These are phyloP conservation scores for Clarireedia monteithiana DNA, from an alignment of 2,329 filamentous ascomycete genomes.

Conservation along the genomic window DNA sequence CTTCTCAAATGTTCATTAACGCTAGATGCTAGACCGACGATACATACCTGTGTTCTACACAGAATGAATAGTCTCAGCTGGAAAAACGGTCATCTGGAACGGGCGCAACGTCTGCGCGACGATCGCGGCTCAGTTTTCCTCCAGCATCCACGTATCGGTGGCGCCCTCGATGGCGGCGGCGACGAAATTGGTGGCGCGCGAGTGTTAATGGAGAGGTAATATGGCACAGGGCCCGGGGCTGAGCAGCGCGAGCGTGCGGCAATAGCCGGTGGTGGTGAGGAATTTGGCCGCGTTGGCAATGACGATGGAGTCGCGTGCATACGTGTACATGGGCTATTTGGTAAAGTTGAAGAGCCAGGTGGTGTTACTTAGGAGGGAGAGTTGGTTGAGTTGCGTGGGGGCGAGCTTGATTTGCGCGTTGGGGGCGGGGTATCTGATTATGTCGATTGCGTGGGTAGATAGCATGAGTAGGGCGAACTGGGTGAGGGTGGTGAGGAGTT, in stretches of 20 bases:
- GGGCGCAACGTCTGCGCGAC: constrained; percentile 35
- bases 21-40: background rate
- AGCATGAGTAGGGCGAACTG: constrained; percentile 3
- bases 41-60: constrained; percentile 41
- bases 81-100: constrained; percentile 41
- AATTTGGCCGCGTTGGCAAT: constrained; percentile 46
- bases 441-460: constrained; percentile 30
- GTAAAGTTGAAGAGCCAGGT: constrained; percentile 43
- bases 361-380: constrained; percentile 35
- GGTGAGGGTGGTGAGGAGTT: background rate
- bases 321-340: constrained; percentile 34
- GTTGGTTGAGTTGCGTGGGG: constrained; percentile 38
- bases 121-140: constrained; percentile 41
- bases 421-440: constrained; percentile 32
- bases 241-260: constrained; percentile 39
- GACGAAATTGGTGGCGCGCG: constrained; percentile 43
- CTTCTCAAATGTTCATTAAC: background rate
- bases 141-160: constrained; percentile 43
- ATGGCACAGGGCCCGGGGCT: constrained; percentile 44
- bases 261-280: constrained; percentile 38
- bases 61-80: constrained; percentile 38
- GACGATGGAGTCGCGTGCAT: constrained; percentile 39
- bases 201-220: constrained; percentile 43
- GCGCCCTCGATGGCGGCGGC: constrained; percentile 37
- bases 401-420: constrained; percentile 33